A percentile compares a stretch with the other conserved stretches of the same genome.
Conservation (phyloP, 495 filamentous ascomycete species). For the Delitschia confertaspora region DNA sequence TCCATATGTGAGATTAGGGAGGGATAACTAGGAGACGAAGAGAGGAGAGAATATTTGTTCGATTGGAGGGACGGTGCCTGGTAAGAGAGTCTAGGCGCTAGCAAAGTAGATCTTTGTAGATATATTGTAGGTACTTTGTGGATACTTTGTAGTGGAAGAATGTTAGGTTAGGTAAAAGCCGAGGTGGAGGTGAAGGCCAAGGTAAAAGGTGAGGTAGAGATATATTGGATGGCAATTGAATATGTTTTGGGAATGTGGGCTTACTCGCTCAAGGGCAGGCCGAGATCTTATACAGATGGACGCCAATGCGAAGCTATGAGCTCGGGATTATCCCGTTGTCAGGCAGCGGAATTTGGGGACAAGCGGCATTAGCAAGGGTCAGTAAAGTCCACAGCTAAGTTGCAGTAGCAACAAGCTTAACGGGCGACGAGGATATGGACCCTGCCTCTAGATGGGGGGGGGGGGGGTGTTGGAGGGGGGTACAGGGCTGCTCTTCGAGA, state of each 20-base stretch:
- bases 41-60: not conserved
- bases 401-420: conserved; percentile 1
- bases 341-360: conserved; percentile 6
- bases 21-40: conserved; percentile 9
- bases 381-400: not conserved
- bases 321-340: conserved; percentile 21
- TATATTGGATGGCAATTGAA: conserved; percentile 15
- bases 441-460: conserved; percentile 15
- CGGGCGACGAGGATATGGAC: conserved; percentile 15
- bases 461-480: no score
- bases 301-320: conserved; percentile 3
- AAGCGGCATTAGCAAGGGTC: conserved; percentile 18
- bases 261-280: conserved; percentile 20
- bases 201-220: not conserved
- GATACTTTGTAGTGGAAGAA: not conserved
- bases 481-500: conserved; percentile 19
- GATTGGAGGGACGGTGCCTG: not conserved
- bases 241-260: conserved; percentile 14
- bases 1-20: conserved; percentile 18
- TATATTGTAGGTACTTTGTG: not conserved
- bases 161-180: not conserved
- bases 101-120: not conserved
- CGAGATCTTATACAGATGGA: conserved; percentile 19
- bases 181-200: conserved; percentile 1
- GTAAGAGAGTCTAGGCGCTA: not conserved